phyloP scores from a whole-genome alignment of 1,284 basidiomycete species.

The Retiboletus fuscus region DNA sequence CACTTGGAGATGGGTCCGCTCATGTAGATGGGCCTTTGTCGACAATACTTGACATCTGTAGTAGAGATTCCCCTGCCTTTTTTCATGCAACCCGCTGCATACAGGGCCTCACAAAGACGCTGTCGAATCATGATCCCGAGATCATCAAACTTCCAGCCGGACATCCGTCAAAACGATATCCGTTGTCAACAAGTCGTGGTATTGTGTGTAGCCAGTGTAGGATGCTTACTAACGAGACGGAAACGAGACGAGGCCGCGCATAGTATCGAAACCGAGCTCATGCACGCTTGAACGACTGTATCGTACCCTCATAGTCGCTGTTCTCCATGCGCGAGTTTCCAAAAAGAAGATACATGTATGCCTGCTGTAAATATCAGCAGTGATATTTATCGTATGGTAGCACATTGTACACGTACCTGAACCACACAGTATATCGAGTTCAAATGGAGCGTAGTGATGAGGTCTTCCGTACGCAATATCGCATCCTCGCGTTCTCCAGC shows the following conservation, averaged over 20 bases:
- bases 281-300: conserved; percentile 1
- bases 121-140: too few relatives aligned
- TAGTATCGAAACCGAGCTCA: too few relatives aligned
- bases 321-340: neutral
- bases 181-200: neutral
- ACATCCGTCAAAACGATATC: neutral
- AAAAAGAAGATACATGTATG: conserved; percentile 15
- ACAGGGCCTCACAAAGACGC: too few relatives aligned
- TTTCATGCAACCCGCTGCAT: neutral
- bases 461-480: neutral
- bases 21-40: neutral
- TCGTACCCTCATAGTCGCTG: neutral
- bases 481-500: conserved; percentile 6
- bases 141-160: conserved; percentile 26
- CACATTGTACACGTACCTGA: neutral
- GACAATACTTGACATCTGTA: neutral
- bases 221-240: neutral
- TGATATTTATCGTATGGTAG: too few relatives aligned
- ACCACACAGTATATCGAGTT: neutral
- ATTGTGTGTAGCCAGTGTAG: too few relatives aligned
- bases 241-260: neutral
- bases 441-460: neutral
- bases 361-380: neutral
- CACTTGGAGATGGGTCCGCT: neutral
- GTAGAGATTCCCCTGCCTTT: conserved; percentile 7